Evolutionary conservation across 352 stramenopile genomes (phyloP), one percentile per base, ranked within the genome.

Genomic region (Aphanomyces invadans): DNA sequence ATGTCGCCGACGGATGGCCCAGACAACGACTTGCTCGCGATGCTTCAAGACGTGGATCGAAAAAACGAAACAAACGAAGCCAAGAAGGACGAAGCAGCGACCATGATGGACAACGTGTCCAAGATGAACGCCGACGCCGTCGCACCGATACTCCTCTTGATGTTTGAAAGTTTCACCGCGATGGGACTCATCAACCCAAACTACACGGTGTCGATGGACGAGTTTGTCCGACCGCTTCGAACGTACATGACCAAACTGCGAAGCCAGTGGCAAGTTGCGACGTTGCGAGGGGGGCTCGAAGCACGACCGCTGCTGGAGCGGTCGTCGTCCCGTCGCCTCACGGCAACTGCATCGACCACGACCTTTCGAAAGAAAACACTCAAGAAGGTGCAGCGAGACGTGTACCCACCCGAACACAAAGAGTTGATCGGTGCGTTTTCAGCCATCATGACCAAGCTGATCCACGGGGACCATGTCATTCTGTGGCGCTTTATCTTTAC

Each of bases 401-500:
- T 25, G 21, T 52, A 52, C 21, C 10, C 44, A 23, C 10, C 12
- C 21, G 44, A 52, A 4, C 44, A 52, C 7, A 57, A 57, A 2
- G 1, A n/a, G 36, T 33, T 57, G 29, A 7, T 57, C 23, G 25
- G 29, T 29, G 49, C 21, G 19, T 38, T 63, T 31, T 53, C 42
- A 9, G 36, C 26, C 4, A 17, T 28, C 10, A 39, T 38, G 26
- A 54, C 38, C 26, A 12, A 54, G 36, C 10, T 3, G 19, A 7
- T 63, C 21, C 28, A 56, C n/a, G 9, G 33, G 5, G 31, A 55
- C 17, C 28, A 65, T 55, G 33, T 53, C 7, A 21, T 1, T 5
- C n/a, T 65, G 59, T 67, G 60, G 60, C 45, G 60, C 21, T 67
- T 56, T 29, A 5, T 67, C n/a, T 10, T 67, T 1, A 23, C 60